Percentiles rank a stretch among this genome's conserved stretches.
These are phyloP conservation scores for Nadsonia fulvescens DNA, from an alignment of 805 yeast species.

Conservation along the genomic window DNA sequence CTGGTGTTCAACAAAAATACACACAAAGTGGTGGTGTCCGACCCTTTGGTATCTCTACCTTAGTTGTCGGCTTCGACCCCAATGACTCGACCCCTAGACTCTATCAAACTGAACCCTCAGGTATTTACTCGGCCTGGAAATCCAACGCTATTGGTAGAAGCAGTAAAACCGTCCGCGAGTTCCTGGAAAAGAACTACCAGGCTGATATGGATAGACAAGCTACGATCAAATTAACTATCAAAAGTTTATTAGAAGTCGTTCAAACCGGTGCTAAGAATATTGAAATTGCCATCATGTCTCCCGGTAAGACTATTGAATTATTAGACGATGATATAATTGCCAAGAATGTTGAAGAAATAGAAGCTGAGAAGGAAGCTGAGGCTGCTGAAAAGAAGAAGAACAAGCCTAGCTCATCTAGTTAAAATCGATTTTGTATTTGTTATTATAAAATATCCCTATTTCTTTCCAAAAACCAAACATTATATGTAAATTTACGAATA, in stretches of 20 bases:
- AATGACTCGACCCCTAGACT: conserved; percentile 65
- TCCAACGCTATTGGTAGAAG: conserved; percentile 95
- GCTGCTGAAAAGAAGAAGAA: conserved; percentile 40
- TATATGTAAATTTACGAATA: no score
- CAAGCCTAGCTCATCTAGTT: conserved; percentile 17
- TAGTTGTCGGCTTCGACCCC: conserved; percentile 90
- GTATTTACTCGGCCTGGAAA: conserved; percentile 94
- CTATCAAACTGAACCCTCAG: conserved; percentile 93
- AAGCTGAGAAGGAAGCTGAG: conserved; percentile 72
- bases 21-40: conserved; percentile 98
- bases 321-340: conserved; percentile 58
- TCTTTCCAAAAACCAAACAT: no score
- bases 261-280: conserved; percentile 96
- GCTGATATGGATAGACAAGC: conserved; percentile 44
- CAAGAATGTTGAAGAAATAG: conserved; percentile 61
- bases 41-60: conserved; percentile 91
- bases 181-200: conserved; percentile 72
- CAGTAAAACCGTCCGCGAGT: conserved; percentile 86
- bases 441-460: conserved; percentile 1
- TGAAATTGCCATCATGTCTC: conserved; percentile 74
- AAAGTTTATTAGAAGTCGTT: conserved; percentile 83
- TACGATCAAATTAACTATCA: conserved; percentile 65
- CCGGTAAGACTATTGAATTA: conserved; percentile 37
- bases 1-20: conserved; percentile 94
- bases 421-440: background rate